Conservation (phyloP, 495 filamentous ascomycete species). For the Aspergillus incahuasiensis region DNA sequence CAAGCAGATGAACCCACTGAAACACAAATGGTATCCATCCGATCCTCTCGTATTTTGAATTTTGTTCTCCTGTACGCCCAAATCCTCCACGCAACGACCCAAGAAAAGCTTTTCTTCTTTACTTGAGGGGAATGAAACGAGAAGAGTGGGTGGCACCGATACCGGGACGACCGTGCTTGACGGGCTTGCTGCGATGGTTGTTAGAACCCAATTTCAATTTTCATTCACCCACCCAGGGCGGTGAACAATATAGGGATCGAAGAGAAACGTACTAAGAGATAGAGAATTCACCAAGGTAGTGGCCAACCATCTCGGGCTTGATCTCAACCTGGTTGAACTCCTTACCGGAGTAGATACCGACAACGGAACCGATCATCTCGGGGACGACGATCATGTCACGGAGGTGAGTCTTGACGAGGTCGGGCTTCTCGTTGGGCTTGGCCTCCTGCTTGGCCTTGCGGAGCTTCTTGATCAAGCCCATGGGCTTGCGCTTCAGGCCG, state of each 20-base stretch:
- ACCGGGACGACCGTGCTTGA: slow-evolving; percentile 99
- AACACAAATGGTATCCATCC: slow-evolving; percentile 34
- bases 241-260: no score
- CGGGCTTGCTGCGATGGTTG: slow-evolving; percentile 72
- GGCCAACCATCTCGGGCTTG: slow-evolving; percentile 99
- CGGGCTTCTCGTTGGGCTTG: slow-evolving; percentile 99
- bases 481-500: slow-evolving; percentile 98
- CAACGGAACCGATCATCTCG: slow-evolving; percentile 97
- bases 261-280: slow-evolving; percentile 99
- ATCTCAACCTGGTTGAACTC: slow-evolving; percentile 99
- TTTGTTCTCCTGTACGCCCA: slow-evolving; percentile 28
- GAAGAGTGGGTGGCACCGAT: slow-evolving; percentile 99
- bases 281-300: slow-evolving; percentile 98
- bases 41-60: slow-evolving; percentile 24
- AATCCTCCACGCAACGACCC: slow-evolving; percentile 41
- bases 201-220: slow-evolving; percentile 40
- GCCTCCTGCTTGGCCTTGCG: slow-evolving; percentile 99
- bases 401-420: slow-evolving; percentile 97
- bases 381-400: slow-evolving; percentile 99
- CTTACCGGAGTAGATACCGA: slow-evolving; percentile 99
- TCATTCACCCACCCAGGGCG: no score
- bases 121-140: slow-evolving; percentile 99
- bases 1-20: slow-evolving; percentile 38
- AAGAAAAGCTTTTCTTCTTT: slow-evolving; percentile 51
- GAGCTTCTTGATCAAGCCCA: slow-evolving; percentile 99